Percentiles rank a stretch among this genome's conserved stretches.
Conservation (phyloP, 2,329 filamentous ascomycete species). For the Helicocarpus griseus region DNA sequence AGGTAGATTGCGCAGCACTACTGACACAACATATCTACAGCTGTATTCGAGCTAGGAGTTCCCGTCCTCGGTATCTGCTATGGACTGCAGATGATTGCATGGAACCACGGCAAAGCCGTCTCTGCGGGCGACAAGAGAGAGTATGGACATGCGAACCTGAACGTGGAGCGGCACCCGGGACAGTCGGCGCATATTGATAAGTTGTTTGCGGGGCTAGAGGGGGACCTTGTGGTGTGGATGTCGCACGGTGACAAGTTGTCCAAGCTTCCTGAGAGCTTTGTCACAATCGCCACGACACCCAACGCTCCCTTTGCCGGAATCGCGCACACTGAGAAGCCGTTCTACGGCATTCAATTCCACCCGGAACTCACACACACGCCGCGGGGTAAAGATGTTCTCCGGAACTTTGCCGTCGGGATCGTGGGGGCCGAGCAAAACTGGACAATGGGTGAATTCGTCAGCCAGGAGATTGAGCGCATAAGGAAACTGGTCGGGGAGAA, state of each 20-base stretch:
- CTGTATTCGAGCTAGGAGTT: constrained; percentile 63
- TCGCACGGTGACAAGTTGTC: constrained; percentile 80
- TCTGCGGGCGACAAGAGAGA: constrained; percentile 57
- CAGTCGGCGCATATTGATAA: constrained; percentile 52
- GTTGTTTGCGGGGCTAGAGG: constrained; percentile 67
- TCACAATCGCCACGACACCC: constrained; percentile 60
- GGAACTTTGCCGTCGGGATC: constrained; percentile 77
- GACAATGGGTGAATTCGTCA: constrained; percentile 76
- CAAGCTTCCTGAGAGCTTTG: constrained; percentile 62
- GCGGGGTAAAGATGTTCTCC: constrained; percentile 58
- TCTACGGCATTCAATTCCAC: constrained; percentile 81
- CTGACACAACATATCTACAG: background rate
- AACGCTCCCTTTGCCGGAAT: constrained; percentile 73
- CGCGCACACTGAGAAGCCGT: constrained; percentile 47
- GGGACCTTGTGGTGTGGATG: constrained; percentile 70
- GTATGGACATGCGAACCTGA: constrained; percentile 62
- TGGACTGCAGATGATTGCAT: constrained; percentile 62
- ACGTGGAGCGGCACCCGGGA: constrained; percentile 43
- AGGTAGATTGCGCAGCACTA: background rate
- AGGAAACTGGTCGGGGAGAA: constrained; percentile 68
- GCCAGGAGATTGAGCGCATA: constrained; percentile 72
- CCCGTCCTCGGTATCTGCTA: constrained; percentile 54
- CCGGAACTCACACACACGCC: constrained; percentile 72
- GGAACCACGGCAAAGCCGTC: constrained; percentile 54
- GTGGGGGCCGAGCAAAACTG: constrained; percentile 69